phyloP scores from a whole-genome alignment of 176 grass and related monocot genomes.

The Ensete ventricosum region DNA sequence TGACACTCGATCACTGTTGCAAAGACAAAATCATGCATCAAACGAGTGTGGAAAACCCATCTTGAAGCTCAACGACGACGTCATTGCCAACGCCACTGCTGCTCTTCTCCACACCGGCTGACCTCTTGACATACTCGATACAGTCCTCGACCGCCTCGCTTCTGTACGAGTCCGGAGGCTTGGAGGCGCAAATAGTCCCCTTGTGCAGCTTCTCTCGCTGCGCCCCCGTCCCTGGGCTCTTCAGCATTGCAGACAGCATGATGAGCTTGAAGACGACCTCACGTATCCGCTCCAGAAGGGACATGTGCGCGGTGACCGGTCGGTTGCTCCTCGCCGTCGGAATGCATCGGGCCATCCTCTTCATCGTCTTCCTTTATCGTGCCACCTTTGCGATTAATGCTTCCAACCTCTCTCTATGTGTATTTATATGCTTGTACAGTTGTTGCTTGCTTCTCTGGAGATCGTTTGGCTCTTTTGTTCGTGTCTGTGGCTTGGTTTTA shows the following conservation, averaged over 20 bases:
- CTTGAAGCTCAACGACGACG: too few species aligned
- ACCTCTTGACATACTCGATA: neutral
- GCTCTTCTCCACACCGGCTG: neutral
- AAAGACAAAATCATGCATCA: too few species aligned
- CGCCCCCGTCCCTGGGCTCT: neutral
- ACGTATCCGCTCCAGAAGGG: neutral
- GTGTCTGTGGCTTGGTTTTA: too few species aligned
- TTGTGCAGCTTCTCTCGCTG: neutral
- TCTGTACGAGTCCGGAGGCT: neutral
- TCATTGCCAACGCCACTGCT: too few species aligned
- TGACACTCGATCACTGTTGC: too few species aligned
- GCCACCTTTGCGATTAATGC: neutral
- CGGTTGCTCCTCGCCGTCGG: neutral
- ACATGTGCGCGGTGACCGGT: neutral
- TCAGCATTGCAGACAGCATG: slow-evolving; percentile 1
- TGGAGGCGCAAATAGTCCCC: neutral
- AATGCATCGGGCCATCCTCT: neutral
- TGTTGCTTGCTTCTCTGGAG: too few species aligned
- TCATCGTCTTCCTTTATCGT: neutral
- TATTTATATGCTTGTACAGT: too few species aligned
- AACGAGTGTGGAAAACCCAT: too few species aligned
- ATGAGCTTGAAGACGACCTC: neutral
- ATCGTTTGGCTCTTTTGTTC: too few species aligned
- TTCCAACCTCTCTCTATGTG: too few species aligned
- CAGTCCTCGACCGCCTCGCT: neutral